Base-by-base conservation (phyloP, 2,329 filamentous ascomycete species). In the Thielaviopsis musarum region DNA sequence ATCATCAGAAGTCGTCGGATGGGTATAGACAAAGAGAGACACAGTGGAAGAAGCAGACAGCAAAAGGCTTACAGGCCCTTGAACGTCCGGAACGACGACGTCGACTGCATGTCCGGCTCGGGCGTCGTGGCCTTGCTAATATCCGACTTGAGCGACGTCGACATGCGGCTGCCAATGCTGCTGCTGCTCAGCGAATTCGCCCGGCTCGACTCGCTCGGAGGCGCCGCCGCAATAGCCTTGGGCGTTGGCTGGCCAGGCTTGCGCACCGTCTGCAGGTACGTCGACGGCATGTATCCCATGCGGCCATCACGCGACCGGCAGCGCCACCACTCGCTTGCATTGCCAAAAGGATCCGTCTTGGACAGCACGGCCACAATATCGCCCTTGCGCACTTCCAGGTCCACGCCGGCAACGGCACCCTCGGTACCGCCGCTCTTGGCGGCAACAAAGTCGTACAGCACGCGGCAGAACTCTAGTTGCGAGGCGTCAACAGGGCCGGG, bases 281-380 rank as follows among this genome's bases (percentile, higher is more conserved):
- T 91, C 1, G 85, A 83, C 1, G 94, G 93, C 5, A 98, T 78
- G 69, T 97, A 98, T 7, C 93, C 93, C 66, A 95, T 84, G 26
- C 89, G 80, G 53, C 90, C 91, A 69, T 97, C 90, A 62, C 93
- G 80, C 15, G 91, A 87, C 59, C 93, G 81, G 72, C 94, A 98
- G 64, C 86, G 83, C 93, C 93, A 98, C 93, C 93, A 98, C 69
- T 98, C 91, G 57, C 87, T 93, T 4, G 89, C 82, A 66, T 93
- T 90, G 52, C 93, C 93, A 67, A 91, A 81, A 0, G 93, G 93
- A 67, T 98, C 93, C 19, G 83, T 87, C 74, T 96, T 96, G 74
- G 85, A 86, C 59, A 98, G 78, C 0, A 98, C 90, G 26, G 93
- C 93, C 17, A 98, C 91, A 58, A 97, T 83, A 66, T 98, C 93